Conservation (phyloP, 2,329 filamentous ascomycete species). For the Fusarium sp. region DNA sequence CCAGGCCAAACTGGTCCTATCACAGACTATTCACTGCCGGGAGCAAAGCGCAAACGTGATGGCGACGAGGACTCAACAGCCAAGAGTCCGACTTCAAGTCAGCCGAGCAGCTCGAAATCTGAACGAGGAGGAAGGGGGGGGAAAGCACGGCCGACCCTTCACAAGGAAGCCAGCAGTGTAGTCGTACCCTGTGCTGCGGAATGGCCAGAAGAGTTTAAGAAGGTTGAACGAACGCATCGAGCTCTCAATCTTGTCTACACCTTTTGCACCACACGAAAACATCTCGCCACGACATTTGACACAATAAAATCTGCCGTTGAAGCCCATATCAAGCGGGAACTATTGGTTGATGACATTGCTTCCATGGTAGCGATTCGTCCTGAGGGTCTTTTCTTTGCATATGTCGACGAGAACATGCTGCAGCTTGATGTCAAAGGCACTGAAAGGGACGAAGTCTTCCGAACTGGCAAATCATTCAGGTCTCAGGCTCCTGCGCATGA, state of each 20-base stretch:
- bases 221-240: slow-evolving; percentile 78
- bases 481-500: slow-evolving; percentile 62
- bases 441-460: slow-evolving; percentile 71
- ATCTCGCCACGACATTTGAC: slow-evolving; percentile 90
- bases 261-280: slow-evolving; percentile 92
- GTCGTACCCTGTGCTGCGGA: slow-evolving; percentile 49
- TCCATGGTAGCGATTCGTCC: slow-evolving; percentile 82
- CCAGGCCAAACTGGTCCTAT: background rate
- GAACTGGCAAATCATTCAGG: slow-evolving; percentile 56
- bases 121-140: slow-evolving; percentile 4
- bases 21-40: background rate
- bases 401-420: slow-evolving; percentile 85
- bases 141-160: slow-evolving; percentile 16
- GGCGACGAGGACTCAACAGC: background rate
- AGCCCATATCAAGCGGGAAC: slow-evolving; percentile 75
- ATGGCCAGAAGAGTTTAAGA: slow-evolving; percentile 81
- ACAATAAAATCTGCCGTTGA: slow-evolving; percentile 88
- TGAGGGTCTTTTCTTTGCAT: slow-evolving; percentile 81
- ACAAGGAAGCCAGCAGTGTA: slow-evolving; percentile 31
- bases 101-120: slow-evolving; percentile 1
- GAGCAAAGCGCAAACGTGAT: slow-evolving; percentile 39
- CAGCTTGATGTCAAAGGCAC: slow-evolving; percentile 80
- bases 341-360: slow-evolving; percentile 82
- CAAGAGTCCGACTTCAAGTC: slow-evolving; percentile 13
- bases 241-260: slow-evolving; percentile 94